Evolutionary conservation across 2,329 filamentous ascomycete genomes (phyloP).

Genomic region (Exophiala lecanii-corni): DNA sequence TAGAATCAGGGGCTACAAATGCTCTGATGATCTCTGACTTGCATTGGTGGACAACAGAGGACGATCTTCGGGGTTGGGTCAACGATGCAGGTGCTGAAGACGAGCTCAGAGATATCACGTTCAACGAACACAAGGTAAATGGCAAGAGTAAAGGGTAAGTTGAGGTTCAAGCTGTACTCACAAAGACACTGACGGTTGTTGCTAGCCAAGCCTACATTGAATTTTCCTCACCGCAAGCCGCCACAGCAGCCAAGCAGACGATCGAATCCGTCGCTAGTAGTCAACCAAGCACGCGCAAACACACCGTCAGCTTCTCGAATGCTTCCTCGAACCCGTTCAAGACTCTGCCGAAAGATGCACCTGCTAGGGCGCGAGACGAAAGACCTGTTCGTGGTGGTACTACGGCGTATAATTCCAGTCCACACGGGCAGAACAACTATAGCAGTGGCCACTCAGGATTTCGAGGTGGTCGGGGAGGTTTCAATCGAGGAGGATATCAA

Average conservation of each 20-base stretch:
- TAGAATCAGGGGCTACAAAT: slow-evolving; percentile 58
- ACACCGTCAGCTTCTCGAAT: slow-evolving; percentile 69
- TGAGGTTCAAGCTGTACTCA: too few relatives aligned
- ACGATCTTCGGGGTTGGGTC: slow-evolving; percentile 85
- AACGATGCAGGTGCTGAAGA: slow-evolving; percentile 74
- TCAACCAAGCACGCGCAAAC: slow-evolving; percentile 59
- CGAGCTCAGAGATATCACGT: slow-evolving; percentile 87
- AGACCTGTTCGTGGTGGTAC: slow-evolving; percentile 43
- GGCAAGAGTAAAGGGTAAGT: slow-evolving; percentile 93
- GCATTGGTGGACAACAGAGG: slow-evolving; percentile 95
- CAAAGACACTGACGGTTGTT: too few relatives aligned
- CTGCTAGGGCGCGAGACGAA: slow-evolving; percentile 62
- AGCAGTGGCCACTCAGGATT: slow-evolving; percentile 51
- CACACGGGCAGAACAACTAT: slow-evolving; percentile 38
- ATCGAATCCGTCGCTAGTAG: slow-evolving; percentile 62
- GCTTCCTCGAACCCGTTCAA: slow-evolving; percentile 81
- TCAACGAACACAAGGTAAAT: slow-evolving; percentile 98
- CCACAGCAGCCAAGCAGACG: slow-evolving; percentile 76
- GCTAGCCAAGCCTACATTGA: slow-evolving; percentile 73
- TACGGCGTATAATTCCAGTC: slow-evolving; percentile 36
- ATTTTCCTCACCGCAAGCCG: slow-evolving; percentile 75
- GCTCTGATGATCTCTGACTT: slow-evolving; percentile 85
- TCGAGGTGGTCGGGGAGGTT: slow-evolving; percentile 48
- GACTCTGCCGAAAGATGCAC: slow-evolving; percentile 83
- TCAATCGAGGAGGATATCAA: slow-evolving; percentile 43